Conservation (phyloP, 148 eudicot species). For the Chenopodium berlandieri region DNA sequence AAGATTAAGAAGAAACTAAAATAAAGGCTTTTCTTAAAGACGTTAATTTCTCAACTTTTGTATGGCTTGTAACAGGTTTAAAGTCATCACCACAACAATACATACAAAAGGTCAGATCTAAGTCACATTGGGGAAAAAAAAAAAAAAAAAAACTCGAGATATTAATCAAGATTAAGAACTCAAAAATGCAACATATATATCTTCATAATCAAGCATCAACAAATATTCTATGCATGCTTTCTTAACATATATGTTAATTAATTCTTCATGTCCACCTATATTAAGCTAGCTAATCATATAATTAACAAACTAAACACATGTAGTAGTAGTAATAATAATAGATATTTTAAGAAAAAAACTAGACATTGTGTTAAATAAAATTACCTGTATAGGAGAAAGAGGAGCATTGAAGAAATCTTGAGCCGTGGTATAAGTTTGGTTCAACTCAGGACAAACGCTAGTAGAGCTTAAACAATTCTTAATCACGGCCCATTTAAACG, state of each 20-base stretch:
- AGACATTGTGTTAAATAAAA: not conserved
- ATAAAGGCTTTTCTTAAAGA: not conserved
- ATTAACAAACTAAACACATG: not conserved
- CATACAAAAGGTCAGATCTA: not conserved
- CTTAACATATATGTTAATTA: not conserved
- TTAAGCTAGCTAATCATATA: not conserved
- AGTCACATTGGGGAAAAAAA: not conserved
- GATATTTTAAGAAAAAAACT: not conserved
- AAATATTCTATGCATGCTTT: not conserved
- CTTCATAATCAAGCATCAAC: not conserved
- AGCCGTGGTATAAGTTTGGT: conserved; percentile 68
- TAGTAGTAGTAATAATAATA: too few relatives aligned
- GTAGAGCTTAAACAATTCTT: conserved; percentile 61
- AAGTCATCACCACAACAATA: not conserved
- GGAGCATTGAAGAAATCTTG: conserved; percentile 78
- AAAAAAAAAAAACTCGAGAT: not conserved
- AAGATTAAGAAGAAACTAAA: too few relatives aligned
- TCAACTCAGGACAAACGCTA: conserved; percentile 66
- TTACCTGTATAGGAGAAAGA: conserved; percentile 80
- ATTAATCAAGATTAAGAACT: not conserved
- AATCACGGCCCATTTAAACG: conserved; percentile 79
- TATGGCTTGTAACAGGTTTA: not conserved
- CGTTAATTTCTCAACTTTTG: not conserved
- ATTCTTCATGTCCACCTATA: not conserved
- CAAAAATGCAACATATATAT: not conserved